phyloP scores from a whole-genome alignment of 1,139 yeast species.

The Diutina neorugosa region DNA sequence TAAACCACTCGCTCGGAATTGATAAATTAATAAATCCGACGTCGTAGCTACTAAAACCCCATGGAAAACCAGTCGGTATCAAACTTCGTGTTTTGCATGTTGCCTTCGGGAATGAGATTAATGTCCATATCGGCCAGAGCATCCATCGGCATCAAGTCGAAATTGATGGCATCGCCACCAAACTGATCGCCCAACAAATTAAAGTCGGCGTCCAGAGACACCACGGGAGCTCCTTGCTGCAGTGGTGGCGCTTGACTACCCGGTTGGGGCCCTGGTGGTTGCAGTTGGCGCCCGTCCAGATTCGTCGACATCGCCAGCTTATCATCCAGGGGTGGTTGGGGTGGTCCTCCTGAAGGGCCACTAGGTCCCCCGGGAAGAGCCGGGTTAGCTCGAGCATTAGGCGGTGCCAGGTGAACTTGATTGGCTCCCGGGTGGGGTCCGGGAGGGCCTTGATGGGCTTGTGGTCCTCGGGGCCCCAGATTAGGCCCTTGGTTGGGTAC shows the following conservation, averaged over 20 bases:
- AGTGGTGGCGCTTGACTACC: neutral
- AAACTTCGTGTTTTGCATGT: neutral
- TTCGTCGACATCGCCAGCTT: neutral
- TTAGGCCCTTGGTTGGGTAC: neutral
- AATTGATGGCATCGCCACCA: neutral
- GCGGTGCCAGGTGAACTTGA: neutral
- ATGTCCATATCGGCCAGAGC: conserved; percentile 2
- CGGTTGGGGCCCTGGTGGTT: neutral
- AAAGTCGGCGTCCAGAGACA: neutral
- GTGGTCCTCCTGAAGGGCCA: neutral
- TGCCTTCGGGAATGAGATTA: neutral
- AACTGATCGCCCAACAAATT: conserved; percentile 1
- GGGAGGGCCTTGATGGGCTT: neutral
- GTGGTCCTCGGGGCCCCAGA: neutral
- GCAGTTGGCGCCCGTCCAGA: neutral
- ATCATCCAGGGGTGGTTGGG: neutral
- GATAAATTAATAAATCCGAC: no score
- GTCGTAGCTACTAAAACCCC: neutral
- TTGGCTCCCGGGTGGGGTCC: neutral
- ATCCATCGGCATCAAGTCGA: conserved; percentile 3
- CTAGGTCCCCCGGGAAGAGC: neutral
- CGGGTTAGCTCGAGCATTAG: neutral
- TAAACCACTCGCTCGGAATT: no score
- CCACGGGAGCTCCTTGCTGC: neutral
- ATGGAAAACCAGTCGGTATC: conserved; percentile 3